Evolutionary conservation across 495 filamentous ascomycete genomes (phyloP).

Genomic region (Aspergillus leporis): DNA sequence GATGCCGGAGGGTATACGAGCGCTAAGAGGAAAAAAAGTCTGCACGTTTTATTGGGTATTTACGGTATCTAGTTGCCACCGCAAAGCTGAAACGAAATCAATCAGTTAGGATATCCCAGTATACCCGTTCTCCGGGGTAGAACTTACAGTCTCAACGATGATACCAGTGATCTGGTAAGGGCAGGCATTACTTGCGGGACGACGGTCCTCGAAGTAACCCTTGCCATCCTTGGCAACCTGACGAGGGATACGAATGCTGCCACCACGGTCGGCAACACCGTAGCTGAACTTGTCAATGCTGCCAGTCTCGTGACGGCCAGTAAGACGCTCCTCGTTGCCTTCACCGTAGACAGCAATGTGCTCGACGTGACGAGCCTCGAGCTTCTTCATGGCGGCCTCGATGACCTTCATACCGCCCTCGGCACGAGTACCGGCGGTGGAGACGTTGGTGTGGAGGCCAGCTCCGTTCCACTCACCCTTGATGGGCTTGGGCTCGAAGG

Average conservation of each 20-base stretch:
- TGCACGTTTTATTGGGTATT: conserved; percentile 25
- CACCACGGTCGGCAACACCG: conserved; percentile 95
- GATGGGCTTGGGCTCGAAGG: conserved; percentile 97
- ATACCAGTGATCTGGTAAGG: conserved; percentile 97
- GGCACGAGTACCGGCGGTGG: conserved; percentile 78
- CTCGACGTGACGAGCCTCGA: conserved; percentile 84
- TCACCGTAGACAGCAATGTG: conserved; percentile 98
- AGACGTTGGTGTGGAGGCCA: conserved; percentile 96
- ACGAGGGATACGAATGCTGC: conserved; percentile 89
- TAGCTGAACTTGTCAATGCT: conserved; percentile 92
- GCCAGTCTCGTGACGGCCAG: conserved; percentile 93
- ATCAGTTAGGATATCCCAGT: conserved; percentile 8
- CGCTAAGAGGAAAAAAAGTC: conserved; percentile 43
- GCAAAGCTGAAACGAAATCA: conserved; percentile 29
- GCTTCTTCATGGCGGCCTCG: conserved; percentile 82
- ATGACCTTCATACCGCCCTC: conserved; percentile 95
- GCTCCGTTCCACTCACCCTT: conserved; percentile 99
- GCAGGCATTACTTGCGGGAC: conserved; percentile 92
- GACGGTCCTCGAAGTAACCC: conserved; percentile 97
- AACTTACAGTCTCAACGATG: conserved; percentile 71
- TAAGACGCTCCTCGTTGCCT: conserved; percentile 89
- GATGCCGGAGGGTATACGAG: conserved; percentile 52
- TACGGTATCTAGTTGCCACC: conserved; percentile 42
- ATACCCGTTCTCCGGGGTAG: background rate
- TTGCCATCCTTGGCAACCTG: conserved; percentile 88